A percentile compares a stretch with the other conserved stretches of the same genome.
These are phyloP conservation scores for Cryptococcus maquisensis DNA, from an alignment of 1,284 basidiomycete genomes.

Conservation along the genomic window DNA sequence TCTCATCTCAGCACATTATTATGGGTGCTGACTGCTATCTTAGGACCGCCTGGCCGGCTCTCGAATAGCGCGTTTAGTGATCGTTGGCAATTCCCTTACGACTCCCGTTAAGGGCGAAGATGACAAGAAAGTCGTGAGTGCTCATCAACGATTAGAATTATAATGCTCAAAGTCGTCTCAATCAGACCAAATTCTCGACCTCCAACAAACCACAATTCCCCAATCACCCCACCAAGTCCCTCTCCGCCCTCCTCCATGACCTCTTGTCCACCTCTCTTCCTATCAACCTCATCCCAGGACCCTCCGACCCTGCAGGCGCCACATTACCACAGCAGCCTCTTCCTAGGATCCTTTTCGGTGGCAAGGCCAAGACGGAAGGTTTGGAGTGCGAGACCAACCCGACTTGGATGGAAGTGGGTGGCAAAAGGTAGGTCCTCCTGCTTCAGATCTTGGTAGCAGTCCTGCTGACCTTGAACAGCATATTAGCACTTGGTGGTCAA, in stretches of 20 bases:
- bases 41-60: constrained; percentile 62
- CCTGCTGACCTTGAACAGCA: constrained; percentile 46
- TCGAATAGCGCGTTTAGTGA: constrained; percentile 72
- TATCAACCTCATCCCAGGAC: constrained; percentile 79
- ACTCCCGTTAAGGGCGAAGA: constrained; percentile 54
- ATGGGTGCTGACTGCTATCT: not conserved
- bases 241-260: constrained; percentile 70
- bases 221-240: constrained; percentile 65
- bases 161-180: not conserved
- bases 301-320: constrained; percentile 76
- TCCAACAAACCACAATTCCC: constrained; percentile 55
- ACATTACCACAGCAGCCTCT: constrained; percentile 92
- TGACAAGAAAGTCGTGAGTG: constrained; percentile 56
- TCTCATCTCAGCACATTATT: not conserved
- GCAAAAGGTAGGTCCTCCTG: constrained; percentile 40
- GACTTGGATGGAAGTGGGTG: constrained; percentile 64
- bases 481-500: constrained; percentile 85
- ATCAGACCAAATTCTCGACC: constrained; percentile 31
- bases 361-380: constrained; percentile 54
- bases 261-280: constrained; percentile 63
- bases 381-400: constrained; percentile 87
- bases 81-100: constrained; percentile 80
- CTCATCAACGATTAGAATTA: not conserved
- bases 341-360: constrained; percentile 85
- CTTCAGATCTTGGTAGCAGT: not conserved